phyloP scores from a whole-genome alignment of 768 basidiomycete genomes.

The Butyriboletus loyo region DNA sequence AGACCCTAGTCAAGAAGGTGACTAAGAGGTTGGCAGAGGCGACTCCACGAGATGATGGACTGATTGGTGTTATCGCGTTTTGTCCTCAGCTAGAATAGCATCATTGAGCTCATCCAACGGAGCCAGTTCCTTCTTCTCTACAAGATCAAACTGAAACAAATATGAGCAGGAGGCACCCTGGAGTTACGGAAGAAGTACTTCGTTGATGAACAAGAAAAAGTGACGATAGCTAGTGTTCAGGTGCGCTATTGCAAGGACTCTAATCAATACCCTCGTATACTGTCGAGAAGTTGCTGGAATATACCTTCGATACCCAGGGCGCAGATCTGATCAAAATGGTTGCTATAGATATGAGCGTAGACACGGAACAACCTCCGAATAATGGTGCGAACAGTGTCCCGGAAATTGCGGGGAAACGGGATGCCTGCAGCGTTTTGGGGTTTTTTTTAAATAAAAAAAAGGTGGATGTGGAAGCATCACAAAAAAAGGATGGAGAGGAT shows the following conservation, averaged over 20 bases:
- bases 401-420: constrained; percentile 87
- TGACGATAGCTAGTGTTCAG: constrained; percentile 98
- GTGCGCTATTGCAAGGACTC: constrained; percentile 59
- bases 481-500: not conserved
- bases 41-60: not conserved
- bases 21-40: not conserved
- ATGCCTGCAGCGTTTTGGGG: constrained; percentile 78
- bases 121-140: constrained; percentile 96
- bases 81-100: constrained; percentile 70
- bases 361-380: constrained; percentile 91
- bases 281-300: constrained; percentile 1
- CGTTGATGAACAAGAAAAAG: constrained; percentile 95
- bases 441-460: not conserved
- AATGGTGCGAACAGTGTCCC: constrained; percentile 88
- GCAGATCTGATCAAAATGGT: constrained; percentile 98
- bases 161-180: constrained; percentile 8
- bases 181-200: constrained; percentile 51
- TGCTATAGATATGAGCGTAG: constrained; percentile 98
- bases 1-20: not conserved
- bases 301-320: constrained; percentile 96
- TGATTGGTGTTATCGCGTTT: constrained; percentile 25
- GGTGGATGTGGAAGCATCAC: constrained; percentile 2
- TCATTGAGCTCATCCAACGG: constrained; percentile 95
- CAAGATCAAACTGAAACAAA: constrained; percentile 70
- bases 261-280: not conserved